A percentile compares a stretch with the other conserved stretches of the same genome.
phyloP scores from a whole-genome alignment of 306 rosid species.

The Quercus rubra region DNA sequence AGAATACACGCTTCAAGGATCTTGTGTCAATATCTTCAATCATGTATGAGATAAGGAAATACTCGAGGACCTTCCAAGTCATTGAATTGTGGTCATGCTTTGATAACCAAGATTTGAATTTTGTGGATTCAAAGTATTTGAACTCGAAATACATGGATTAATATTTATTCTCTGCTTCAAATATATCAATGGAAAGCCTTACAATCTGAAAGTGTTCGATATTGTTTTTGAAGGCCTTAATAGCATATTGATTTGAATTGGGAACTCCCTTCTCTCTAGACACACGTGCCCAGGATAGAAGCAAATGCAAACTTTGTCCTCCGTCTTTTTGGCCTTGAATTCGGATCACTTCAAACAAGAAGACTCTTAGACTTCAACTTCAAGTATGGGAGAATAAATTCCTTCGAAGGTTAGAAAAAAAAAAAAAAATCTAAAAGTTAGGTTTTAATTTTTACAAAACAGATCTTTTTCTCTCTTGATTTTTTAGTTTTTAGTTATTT shows the following conservation, averaged over 20 bases:
- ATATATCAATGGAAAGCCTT: neutral
- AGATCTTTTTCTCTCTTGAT: too few relatives aligned
- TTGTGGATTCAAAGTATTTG: neutral
- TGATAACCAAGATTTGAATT: neutral
- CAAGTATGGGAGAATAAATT: too few relatives aligned
- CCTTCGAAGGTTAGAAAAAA: too few relatives aligned
- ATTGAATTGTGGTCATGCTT: conserved; percentile 4
- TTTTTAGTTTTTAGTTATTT: too few relatives aligned
- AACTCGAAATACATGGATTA: neutral
- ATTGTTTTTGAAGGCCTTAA: neutral
- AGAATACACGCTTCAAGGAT: conserved; percentile 43
- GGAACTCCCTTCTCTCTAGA: neutral
- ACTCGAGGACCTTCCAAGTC: conserved; percentile 83
- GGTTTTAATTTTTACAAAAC: too few relatives aligned
- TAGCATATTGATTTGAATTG: neutral
- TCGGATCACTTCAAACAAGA: too few relatives aligned
- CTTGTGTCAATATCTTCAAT: conserved; percentile 79
- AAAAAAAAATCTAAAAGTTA: too few relatives aligned
- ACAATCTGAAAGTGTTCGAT: neutral
- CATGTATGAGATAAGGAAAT: conserved; percentile 92
- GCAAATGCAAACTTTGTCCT: too few relatives aligned
- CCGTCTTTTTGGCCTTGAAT: too few relatives aligned
- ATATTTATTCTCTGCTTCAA: neutral
- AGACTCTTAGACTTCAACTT: too few relatives aligned
- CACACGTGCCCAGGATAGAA: neutral